Conservation (phyloP, 1,284 basidiomycete genomes). For the Schizophyllum commune region DNA sequence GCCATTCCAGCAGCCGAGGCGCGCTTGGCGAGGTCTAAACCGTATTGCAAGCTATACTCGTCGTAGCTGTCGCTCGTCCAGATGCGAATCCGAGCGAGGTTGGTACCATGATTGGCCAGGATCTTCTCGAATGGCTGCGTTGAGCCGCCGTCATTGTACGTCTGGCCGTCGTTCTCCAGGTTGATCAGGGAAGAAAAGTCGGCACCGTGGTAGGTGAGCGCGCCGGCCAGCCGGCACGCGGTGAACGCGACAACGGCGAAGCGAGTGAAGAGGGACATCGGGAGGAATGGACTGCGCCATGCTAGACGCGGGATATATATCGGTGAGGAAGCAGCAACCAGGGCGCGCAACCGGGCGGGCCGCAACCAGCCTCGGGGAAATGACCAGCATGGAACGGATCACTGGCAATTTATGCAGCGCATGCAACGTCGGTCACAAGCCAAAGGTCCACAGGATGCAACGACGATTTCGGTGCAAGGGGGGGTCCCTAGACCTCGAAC, state of each 20-base stretch:
- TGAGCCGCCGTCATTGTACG: constrained; percentile 40
- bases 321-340: neutral
- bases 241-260: neutral
- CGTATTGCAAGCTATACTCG: constrained; percentile 47
- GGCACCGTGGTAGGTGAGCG: constrained; percentile 45
- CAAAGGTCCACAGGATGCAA: no score
- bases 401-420: neutral
- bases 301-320: neutral
- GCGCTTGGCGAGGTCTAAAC: constrained; percentile 46
- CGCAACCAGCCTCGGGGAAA: neutral
- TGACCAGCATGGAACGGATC: neutral
- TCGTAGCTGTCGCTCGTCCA: constrained; percentile 48
- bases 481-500: no score
- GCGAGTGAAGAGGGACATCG: neutral
- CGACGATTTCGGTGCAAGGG: no score
- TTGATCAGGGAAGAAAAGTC: constrained; percentile 53
- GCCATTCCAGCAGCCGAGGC: constrained; percentile 49
- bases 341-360: neutral
- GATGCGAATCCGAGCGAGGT: constrained; percentile 50
- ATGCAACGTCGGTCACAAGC: no score
- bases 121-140: constrained; percentile 43
- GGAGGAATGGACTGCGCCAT: neutral
- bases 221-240: constrained; percentile 8
- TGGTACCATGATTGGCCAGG: constrained; percentile 43
- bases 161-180: constrained; percentile 42